A percentile compares a stretch with the other conserved stretches of the same genome.
Conservation (phyloP, 495 filamentous ascomycete genomes). For the Lophium mytilinum region DNA sequence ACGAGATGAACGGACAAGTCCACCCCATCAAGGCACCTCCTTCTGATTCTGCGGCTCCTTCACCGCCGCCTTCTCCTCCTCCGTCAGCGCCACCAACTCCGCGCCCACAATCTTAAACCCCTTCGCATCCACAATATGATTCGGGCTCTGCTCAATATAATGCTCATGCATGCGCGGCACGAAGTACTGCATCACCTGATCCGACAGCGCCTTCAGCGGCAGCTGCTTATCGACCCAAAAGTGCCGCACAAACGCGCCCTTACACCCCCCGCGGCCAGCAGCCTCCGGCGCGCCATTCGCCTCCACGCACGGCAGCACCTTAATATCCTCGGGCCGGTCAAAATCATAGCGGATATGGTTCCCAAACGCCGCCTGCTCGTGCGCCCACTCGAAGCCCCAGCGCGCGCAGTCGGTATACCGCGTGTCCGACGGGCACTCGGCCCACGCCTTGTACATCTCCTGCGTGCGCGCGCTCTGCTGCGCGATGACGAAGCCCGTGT, state of each 20-base stretch:
- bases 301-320: slow-evolving; percentile 34
- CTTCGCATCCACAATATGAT: slow-evolving; percentile 20
- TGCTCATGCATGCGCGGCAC: slow-evolving; percentile 18
- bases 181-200: slow-evolving; percentile 23
- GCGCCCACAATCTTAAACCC: slow-evolving; percentile 16
- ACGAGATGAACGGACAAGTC: too few relatives aligned
- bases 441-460: slow-evolving; percentile 36
- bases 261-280: slow-evolving; percentile 18
- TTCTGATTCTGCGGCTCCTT: slow-evolving; percentile 16
- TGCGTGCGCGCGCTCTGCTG: slow-evolving; percentile 33
- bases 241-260: slow-evolving; percentile 22
- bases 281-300: slow-evolving; percentile 31
- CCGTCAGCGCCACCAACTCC: slow-evolving; percentile 12
- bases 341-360: slow-evolving; percentile 36
- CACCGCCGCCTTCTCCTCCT: slow-evolving; percentile 13
- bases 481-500: slow-evolving; percentile 38
- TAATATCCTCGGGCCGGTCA: slow-evolving; percentile 30
- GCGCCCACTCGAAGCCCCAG: slow-evolving; percentile 31
- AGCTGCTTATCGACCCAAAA: slow-evolving; percentile 24
- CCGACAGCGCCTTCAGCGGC: slow-evolving; percentile 2
- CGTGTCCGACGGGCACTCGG: slow-evolving; percentile 29
- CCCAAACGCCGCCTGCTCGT: slow-evolving; percentile 38
- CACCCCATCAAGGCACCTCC: slow-evolving; percentile 2
- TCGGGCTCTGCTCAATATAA: slow-evolving; percentile 3
- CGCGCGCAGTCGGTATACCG: slow-evolving; percentile 29